Base-by-base conservation (phyloP, 768 basidiomycete genomes). In the Lactarius hatsudake region DNA sequence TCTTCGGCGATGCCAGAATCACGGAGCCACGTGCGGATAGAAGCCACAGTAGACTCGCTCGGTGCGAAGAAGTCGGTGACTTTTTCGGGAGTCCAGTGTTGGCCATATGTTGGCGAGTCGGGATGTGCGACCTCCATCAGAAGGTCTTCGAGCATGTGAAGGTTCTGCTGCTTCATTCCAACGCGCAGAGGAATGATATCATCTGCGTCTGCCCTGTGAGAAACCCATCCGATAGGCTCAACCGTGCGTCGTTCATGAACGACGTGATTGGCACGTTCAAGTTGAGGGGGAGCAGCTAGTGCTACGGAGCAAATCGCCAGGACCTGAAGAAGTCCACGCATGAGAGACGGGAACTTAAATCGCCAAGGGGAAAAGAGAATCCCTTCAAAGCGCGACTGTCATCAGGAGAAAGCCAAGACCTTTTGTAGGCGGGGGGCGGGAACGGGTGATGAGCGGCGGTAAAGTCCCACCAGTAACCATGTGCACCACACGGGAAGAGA, bases 111-210 rank as follows among this genome's bases (percentile, higher is more conserved):
- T 23, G 77, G 72, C 12, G 83, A 84, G n/a, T 72, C 69, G 7
- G 82, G 82, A 62, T 81, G 78, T 1, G 82, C 79, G 18, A 83
- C 78, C 3, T 79, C 74, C 64, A 79, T 73, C 38, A 83, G 78
- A 59, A 76, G 73, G 59, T 78, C 77, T 26, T 81, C 80, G n/a
- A 83, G 67, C 36, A 73, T 63, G 61, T 79, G 72, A 9, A 82
- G 67, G 68, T 83, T 82, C 43, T 71, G 72, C 71, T 84, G 83
- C 10, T 70, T 71, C 18, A 84, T 77, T 0, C 81, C 82, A 58
- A 83, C 78, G 42, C 82, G 81, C 56, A 83, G 72, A 18, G 81
- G 82, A 28, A 83, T 67, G 5, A 75, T 64, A 23, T 74, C 71
- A 40, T 74, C 65, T 9, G 77, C 26, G 38, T 77, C 69, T 23